Conservation (phyloP, 2,329 filamentous ascomycete species). For the Leptographium galeiforme region DNA sequence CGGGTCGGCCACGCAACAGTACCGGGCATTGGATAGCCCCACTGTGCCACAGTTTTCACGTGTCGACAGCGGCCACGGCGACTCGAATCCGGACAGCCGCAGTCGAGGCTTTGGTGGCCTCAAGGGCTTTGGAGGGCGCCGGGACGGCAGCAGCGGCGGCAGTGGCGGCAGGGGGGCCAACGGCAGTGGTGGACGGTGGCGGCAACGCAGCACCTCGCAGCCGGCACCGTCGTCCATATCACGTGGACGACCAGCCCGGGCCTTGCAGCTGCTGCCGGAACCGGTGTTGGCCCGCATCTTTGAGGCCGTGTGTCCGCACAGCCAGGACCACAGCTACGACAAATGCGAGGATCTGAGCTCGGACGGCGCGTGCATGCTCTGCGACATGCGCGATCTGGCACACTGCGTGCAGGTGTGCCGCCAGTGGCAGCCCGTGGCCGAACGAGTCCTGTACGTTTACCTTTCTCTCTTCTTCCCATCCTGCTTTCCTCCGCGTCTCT, state of each 20-base stretch:
- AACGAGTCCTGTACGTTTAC: conserved; percentile 39
- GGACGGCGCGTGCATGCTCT: conserved; percentile 80
- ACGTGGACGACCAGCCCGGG: conserved; percentile 25
- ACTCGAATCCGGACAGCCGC: not conserved
- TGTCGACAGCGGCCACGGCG: not conserved
- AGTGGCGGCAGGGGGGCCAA: not conserved
- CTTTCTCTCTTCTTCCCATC: too few relatives aligned
- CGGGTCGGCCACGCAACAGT: conserved; percentile 10
- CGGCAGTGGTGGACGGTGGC: not conserved
- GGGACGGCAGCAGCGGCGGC: not conserved
- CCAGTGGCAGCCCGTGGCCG: conserved; percentile 48
- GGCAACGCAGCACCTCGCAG: not conserved
- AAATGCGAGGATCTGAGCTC: conserved; percentile 69
- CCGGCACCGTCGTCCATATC: not conserved
- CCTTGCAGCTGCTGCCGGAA: conserved; percentile 45
- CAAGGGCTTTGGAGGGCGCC: conserved; percentile 2
- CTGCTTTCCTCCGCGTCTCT: too few relatives aligned
- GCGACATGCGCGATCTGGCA: conserved; percentile 78
- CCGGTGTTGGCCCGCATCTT: conserved; percentile 69
- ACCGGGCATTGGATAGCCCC: conserved; percentile 13
- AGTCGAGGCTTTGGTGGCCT: conserved; percentile 4
- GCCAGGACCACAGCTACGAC: conserved; percentile 62
- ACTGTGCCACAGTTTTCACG: not conserved
- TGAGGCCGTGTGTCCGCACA: conserved; percentile 69
- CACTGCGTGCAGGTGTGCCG: conserved; percentile 64